Evolutionary conservation across 768 basidiomycete species (phyloP), one percentile per base, ranked within the genome.

Genomic region (Phlebiopsis flavidoalba): DNA sequence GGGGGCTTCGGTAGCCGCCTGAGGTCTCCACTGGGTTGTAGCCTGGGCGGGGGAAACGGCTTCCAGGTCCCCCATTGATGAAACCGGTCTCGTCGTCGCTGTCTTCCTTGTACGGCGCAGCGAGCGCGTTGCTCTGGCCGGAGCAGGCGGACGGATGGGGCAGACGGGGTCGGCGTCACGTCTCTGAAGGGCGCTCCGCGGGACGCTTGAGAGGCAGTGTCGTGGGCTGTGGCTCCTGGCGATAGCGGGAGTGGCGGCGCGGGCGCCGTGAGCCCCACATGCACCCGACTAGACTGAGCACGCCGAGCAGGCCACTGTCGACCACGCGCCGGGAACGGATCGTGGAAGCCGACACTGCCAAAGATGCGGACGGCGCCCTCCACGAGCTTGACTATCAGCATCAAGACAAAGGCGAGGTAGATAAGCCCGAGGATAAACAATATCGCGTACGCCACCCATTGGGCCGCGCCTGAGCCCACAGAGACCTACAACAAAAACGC

Each of bases 51-150:
- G 83, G 83, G 76, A 84, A 89, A 31, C 26, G 26, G 31, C 87
- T 84, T 64, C 88, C 86, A 92, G 93, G 96, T n/a, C 95, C 92
- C 46, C 87, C 88, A 93, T 98, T 96, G 69, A 98, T 97, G 64
- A 79, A 89, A 12, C 91, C 89, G 17, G 78, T 80, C 64, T 91
- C 91, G 66, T 89, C 89, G 61, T 92, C 91, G 64, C 82, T 88
- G 47, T 92, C 88, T 67, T 92, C 89, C 64, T 79, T 80, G 70
- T 91, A 91, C 31, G 88, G 90, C 50, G 80, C 62, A 86, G 77
- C 4, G 87, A 89, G 51, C n/a, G n/a, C n/a, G n/a, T n/a, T 91
- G 89, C 65, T 93, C 91, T 0, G 91, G 92, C 40, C 85, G 83
- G 63, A 93, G 78, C 5, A 91, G n/a, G n/a, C 89, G 21, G 82